phyloP scores from a whole-genome alignment of 306 rosid genomes.

The Albizia julibrissin region DNA sequence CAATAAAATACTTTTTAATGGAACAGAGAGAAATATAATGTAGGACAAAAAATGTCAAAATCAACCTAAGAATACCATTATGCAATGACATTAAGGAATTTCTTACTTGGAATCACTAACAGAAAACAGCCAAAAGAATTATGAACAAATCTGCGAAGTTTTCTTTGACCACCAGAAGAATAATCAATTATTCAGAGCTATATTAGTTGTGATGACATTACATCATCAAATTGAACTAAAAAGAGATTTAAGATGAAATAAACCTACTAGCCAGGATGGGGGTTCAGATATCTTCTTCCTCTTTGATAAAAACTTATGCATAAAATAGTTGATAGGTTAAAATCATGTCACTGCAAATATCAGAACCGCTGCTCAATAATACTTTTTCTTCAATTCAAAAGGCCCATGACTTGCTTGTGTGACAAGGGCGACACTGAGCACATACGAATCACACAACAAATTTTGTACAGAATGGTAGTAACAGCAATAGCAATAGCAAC shows the following conservation, averaged over 20 bases:
- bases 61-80: background rate
- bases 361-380: background rate
- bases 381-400: conserved; percentile 6
- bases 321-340: conserved; percentile 5
- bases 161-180: background rate
- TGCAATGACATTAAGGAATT: background rate
- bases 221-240: background rate
- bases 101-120: background rate
- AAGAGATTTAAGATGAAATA: background rate
- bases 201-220: background rate
- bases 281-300: conserved; percentile 12
- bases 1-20: background rate
- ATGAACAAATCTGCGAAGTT: background rate
- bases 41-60: background rate
- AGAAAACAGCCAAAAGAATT: background rate
- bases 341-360: conserved; percentile 22
- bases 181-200: background rate
- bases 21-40: background rate
- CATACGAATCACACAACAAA: conserved; percentile 3
- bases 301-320: conserved; percentile 8
- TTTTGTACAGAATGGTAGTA: background rate
- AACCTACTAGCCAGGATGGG: background rate
- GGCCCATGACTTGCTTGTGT: conserved; percentile 8
- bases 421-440: conserved; percentile 13
- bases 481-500: background rate